phyloP scores from a whole-genome alignment of 2,329 filamentous ascomycete genomes.

The Trichoderma simmonsii region DNA sequence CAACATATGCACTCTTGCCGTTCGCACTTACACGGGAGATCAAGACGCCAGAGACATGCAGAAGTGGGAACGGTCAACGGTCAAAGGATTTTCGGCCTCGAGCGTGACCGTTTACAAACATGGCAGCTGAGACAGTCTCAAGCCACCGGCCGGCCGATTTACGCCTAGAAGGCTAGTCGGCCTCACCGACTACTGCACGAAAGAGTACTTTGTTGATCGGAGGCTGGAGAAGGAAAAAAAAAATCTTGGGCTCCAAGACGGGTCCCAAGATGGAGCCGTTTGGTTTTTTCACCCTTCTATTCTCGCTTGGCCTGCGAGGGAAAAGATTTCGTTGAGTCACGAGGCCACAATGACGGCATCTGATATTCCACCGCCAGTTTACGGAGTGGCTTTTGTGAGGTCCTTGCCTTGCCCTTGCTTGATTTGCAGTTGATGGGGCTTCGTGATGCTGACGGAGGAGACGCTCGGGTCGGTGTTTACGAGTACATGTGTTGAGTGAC shows the following conservation, averaged over 20 bases:
- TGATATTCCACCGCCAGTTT: slow-evolving; percentile 16
- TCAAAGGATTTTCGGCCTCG: slow-evolving; percentile 20
- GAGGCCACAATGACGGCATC: slow-evolving; percentile 21
- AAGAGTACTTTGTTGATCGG: background rate
- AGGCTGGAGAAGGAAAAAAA: background rate
- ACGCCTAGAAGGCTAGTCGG: slow-evolving; percentile 10
- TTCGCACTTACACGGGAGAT: slow-evolving; percentile 16
- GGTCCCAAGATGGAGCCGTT: slow-evolving; percentile 17
- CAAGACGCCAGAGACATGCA: slow-evolving; percentile 22
- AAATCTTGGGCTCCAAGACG: slow-evolving; percentile 11
- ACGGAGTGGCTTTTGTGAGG: background rate
- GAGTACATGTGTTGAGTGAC: background rate
- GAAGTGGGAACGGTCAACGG: slow-evolving; percentile 17
- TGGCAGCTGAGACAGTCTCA: slow-evolving; percentile 15
- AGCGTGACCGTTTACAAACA: slow-evolving; percentile 4
- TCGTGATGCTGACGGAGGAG: slow-evolving; percentile 10
- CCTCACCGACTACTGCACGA: slow-evolving; percentile 19
- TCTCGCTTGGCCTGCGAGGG: slow-evolving; percentile 2
- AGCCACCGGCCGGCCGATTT: slow-evolving; percentile 13
- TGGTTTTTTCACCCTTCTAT: background rate
- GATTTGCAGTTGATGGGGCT: background rate
- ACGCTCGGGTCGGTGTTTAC: slow-evolving; percentile 3
- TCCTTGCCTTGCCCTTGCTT: slow-evolving; percentile 1
- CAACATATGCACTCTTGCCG: slow-evolving; percentile 22
- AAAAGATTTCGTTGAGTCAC: slow-evolving; percentile 19